A percentile compares a stretch with the other conserved stretches of the same genome.
These are phyloP conservation scores for Leccinum ochraceum DNA, from an alignment of 768 basidiomycete genomes.

Conservation along the genomic window DNA sequence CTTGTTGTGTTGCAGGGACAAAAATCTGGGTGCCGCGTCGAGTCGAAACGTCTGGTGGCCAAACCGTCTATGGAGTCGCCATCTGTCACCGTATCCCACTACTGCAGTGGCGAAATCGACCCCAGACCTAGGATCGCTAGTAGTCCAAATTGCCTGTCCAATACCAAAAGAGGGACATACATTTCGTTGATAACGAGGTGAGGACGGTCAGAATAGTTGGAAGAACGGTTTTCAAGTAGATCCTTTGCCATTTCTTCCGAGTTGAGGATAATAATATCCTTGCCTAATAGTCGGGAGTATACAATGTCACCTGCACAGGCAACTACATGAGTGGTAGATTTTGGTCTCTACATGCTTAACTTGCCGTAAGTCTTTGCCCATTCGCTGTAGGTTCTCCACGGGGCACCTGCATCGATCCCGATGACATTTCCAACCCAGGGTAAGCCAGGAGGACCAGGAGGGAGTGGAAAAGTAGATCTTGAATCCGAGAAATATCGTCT, in stretches of 20 bases:
- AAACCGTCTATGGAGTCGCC: constrained; percentile 27
- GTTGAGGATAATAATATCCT: constrained; percentile 13
- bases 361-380: constrained; percentile 13
- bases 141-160: background rate
- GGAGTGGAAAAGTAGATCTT: background rate
- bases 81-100: constrained; percentile 24
- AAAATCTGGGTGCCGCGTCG: constrained; percentile 21
- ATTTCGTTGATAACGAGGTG: constrained; percentile 1
- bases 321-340: background rate
- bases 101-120: constrained; percentile 18
- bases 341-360: background rate
- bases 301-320: constrained; percentile 7
- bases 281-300: constrained; percentile 5
- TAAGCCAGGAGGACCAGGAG: constrained; percentile 10
- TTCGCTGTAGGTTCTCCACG: constrained; percentile 11
- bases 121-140: constrained; percentile 5
- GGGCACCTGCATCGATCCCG: background rate
- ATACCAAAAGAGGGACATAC: background rate
- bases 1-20: constrained; percentile 29
- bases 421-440: constrained; percentile 13
- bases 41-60: constrained; percentile 20
- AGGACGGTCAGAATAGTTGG: constrained; percentile 15
- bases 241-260: constrained; percentile 12
- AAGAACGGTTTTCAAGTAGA: constrained; percentile 9
- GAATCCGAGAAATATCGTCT: background rate